Conservation (phyloP, 371 early-diverging fungal genomes). For the Mortierella sp. region DNA sequence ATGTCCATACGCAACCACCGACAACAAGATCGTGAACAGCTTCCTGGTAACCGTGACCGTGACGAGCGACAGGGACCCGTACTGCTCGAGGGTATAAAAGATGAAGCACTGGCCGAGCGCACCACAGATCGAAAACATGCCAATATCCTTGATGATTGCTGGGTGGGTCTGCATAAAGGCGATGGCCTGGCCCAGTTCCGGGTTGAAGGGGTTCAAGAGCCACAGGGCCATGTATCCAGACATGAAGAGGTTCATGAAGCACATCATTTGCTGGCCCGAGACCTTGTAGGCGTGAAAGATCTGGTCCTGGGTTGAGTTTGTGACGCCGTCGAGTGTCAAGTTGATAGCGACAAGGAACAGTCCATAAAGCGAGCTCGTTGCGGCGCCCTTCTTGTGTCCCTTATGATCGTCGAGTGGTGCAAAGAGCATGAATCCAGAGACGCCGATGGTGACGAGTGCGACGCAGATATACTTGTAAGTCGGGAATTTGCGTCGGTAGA, state of each 20-base stretch:
- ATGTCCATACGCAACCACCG: conserved; percentile 92
- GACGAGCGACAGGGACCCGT: conserved; percentile 92
- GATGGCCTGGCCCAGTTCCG: conserved; percentile 86
- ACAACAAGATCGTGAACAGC: conserved; percentile 94
- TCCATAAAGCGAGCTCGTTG: conserved; percentile 73
- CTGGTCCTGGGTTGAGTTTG: conserved; percentile 98
- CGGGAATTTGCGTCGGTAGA: conserved; percentile 90
- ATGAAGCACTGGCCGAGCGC: conserved; percentile 98
- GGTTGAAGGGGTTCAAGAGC: conserved; percentile 77
- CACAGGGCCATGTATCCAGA: conserved; percentile 77
- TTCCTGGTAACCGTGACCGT: conserved; percentile 98
- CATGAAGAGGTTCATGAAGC: conserved; percentile 93
- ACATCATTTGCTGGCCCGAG: conserved; percentile 97
- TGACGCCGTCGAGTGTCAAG: conserved; percentile 93
- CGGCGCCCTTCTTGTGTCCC: conserved; percentile 58
- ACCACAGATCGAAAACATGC: conserved; percentile 91
- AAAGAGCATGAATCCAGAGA: conserved; percentile 93
- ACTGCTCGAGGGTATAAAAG: conserved; percentile 93
- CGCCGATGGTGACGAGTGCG: conserved; percentile 87
- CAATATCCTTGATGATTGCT: conserved; percentile 83
- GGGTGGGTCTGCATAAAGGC: conserved; percentile 84
- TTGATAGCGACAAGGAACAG: conserved; percentile 86
- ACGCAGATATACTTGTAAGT: conserved; percentile 89
- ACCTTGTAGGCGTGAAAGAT: conserved; percentile 85
- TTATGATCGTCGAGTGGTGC: conserved; percentile 67